Percentiles rank a stretch among this genome's conserved stretches.
Evolutionary conservation across 495 filamentous ascomycete species (phyloP).

Genomic region (Durotheca rogersii): DNA sequence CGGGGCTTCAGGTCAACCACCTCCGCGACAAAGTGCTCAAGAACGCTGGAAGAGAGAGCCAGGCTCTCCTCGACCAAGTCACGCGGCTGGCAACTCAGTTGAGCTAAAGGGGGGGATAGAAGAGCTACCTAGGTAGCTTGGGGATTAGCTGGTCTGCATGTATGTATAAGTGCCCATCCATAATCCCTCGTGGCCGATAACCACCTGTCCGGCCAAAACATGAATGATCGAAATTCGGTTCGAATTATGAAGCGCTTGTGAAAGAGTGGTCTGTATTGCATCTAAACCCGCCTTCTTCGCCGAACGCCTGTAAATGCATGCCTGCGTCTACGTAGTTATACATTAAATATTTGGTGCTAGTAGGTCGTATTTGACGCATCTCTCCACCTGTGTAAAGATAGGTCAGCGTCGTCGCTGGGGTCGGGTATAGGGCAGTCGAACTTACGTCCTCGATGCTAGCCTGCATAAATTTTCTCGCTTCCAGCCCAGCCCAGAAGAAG

Average conservation of each 20-base stretch:
- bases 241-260: slow-evolving; percentile 4
- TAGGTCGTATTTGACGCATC: slow-evolving; percentile 80
- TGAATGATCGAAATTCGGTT: slow-evolving; percentile 11
- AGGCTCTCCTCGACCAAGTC: slow-evolving; percentile 43
- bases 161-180: no score
- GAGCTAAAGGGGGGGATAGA: slow-evolving; percentile 14
- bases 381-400: slow-evolving; percentile 55
- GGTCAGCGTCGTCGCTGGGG: slow-evolving; percentile 22
- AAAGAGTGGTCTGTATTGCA: slow-evolving; percentile 11
- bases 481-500: slow-evolving; percentile 89
- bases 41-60: slow-evolving; percentile 43
- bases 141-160: not conserved
- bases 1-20: slow-evolving; percentile 48
- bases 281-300: slow-evolving; percentile 3
- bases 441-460: slow-evolving; percentile 84
- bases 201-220: slow-evolving; percentile 2
- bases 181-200: no score
- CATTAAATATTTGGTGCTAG: slow-evolving; percentile 76
- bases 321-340: slow-evolving; percentile 13
- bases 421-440: not conserved
- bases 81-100: slow-evolving; percentile 37
- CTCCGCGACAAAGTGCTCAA: slow-evolving; percentile 50
- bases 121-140: no score
- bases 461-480: slow-evolving; percentile 83
- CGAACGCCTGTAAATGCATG: slow-evolving; percentile 17